Percentiles rank a stretch among this genome's conserved stretches.
Evolutionary conservation across 257 asterid species (phyloP).

Genomic region (Pogostemon cablin): DNA sequence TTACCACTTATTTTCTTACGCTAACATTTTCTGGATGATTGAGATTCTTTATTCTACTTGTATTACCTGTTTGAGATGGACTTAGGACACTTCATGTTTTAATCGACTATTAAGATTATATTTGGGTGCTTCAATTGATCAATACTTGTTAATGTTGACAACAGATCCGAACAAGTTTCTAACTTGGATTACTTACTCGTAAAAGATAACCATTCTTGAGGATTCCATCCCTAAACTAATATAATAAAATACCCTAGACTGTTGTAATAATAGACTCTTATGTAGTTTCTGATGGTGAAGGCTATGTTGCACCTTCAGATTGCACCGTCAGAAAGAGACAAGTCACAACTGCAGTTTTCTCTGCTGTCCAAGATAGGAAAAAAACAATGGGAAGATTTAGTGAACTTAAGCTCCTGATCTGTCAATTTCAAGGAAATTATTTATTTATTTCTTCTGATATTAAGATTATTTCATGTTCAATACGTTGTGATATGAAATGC

Average conservation of each 20-base stretch:
- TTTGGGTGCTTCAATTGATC: slow-evolving; percentile 1
- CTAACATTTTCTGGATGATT: neutral
- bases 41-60: neutral
- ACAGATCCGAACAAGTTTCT: no score
- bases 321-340: slow-evolving; percentile 8
- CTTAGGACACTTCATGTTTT: neutral
- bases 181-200: no score
- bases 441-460: slow-evolving; percentile 7
- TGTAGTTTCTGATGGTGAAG: slow-evolving; percentile 18
- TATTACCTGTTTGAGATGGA: slow-evolving; percentile 15
- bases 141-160: neutral
- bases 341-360: slow-evolving; percentile 11
- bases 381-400: slow-evolving; percentile 18
- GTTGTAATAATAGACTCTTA: neutral
- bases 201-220: no score
- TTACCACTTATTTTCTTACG: slow-evolving; percentile 6
- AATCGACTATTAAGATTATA: neutral
- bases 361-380: slow-evolving; percentile 20
- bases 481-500: slow-evolving; percentile 26
- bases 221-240: no score
- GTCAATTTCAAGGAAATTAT: slow-evolving; percentile 24
- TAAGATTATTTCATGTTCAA: slow-evolving; percentile 11
- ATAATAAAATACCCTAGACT: neutral
- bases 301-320: neutral
- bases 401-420: slow-evolving; percentile 16